phyloP scores from a whole-genome alignment of 495 filamentous ascomycete species.

The Aspergillus conjunctus region DNA sequence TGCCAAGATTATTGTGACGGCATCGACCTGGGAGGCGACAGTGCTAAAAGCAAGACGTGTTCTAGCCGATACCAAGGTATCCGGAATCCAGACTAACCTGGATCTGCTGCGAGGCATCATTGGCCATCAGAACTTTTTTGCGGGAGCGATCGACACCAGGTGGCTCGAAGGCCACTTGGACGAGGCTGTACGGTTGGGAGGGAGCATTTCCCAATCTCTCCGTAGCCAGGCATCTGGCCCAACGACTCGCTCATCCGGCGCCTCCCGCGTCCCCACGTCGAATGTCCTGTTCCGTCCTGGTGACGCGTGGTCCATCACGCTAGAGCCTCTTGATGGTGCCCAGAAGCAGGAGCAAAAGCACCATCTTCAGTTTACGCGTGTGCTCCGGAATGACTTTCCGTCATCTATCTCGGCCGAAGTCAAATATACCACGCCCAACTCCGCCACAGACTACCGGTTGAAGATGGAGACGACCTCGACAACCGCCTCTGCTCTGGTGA shows the following conservation, averaged over 20 bases:
- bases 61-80: slow-evolving; percentile 54
- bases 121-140: slow-evolving; percentile 47
- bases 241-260: slow-evolving; percentile 1
- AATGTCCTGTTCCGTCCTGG: slow-evolving; percentile 55
- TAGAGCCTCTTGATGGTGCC: slow-evolving; percentile 35
- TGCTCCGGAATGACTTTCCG: slow-evolving; percentile 62
- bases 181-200: slow-evolving; percentile 38
- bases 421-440: slow-evolving; percentile 50
- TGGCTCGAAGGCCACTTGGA: slow-evolving; percentile 57
- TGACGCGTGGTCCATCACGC: slow-evolving; percentile 57
- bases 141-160: slow-evolving; percentile 52
- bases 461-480: slow-evolving; percentile 51
- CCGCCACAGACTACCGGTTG: slow-evolving; percentile 43
- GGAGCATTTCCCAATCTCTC: slow-evolving; percentile 25
- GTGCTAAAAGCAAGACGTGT: slow-evolving; percentile 56
- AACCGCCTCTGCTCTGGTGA: slow-evolving; percentile 48
- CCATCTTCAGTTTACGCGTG: slow-evolving; percentile 55
- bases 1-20: slow-evolving; percentile 64
- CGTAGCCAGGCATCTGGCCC: slow-evolving; percentile 7
- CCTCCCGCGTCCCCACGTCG: slow-evolving; percentile 29
- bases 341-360: slow-evolving; percentile 28
- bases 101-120: slow-evolving; percentile 56
- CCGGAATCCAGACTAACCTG: slow-evolving; percentile 59
- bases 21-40: slow-evolving; percentile 49
- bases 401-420: slow-evolving; percentile 55